These are phyloP conservation scores for Boletus reticuloceps DNA, from an alignment of 768 basidiomycete species.

Conservation along the genomic window DNA sequence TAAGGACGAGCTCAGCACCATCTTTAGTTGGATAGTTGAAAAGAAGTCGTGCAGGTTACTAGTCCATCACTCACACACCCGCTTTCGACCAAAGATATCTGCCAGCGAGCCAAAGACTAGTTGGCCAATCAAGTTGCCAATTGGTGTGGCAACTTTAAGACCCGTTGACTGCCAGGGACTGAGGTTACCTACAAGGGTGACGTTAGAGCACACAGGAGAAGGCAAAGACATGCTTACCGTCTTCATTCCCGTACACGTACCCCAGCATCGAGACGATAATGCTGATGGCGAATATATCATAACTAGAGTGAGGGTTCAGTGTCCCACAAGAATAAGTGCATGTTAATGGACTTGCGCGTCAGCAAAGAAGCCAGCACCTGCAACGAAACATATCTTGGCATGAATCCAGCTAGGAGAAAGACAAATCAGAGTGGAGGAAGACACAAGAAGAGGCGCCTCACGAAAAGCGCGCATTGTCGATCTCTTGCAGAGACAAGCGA, in stretches of 20 bases:
- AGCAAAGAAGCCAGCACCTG: constrained; percentile 89
- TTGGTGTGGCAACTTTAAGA: constrained; percentile 71
- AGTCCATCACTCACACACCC: constrained; percentile 60
- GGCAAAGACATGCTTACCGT: constrained; percentile 1
- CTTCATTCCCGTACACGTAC: constrained; percentile 61
- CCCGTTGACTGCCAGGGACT: constrained; percentile 67
- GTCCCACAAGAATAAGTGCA: background rate
- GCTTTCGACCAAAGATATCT: constrained; percentile 70
- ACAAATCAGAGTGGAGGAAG: background rate
- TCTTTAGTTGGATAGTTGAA: constrained; percentile 28
- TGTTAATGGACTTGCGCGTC: constrained; percentile 52
- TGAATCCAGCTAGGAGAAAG: constrained; percentile 66
- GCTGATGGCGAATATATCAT: constrained; percentile 88
- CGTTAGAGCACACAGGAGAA: background rate
- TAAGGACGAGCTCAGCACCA: constrained; percentile 62
- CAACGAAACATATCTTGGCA: constrained; percentile 62
- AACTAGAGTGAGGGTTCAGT: constrained; percentile 30
- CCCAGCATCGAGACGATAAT: constrained; percentile 82
- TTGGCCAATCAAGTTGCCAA: constrained; percentile 73
- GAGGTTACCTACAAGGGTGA: constrained; percentile 27
- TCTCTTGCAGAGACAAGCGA: constrained; percentile 72
- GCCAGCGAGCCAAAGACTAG: constrained; percentile 76
- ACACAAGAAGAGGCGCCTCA: constrained; percentile 35
- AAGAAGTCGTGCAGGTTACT: background rate
- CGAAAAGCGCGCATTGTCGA: constrained; percentile 86